A percentile compares a stretch with the other conserved stretches of the same genome.
phyloP scores from a whole-genome alignment of 768 basidiomycete species.

The Lactarius pseudohatsudake region DNA sequence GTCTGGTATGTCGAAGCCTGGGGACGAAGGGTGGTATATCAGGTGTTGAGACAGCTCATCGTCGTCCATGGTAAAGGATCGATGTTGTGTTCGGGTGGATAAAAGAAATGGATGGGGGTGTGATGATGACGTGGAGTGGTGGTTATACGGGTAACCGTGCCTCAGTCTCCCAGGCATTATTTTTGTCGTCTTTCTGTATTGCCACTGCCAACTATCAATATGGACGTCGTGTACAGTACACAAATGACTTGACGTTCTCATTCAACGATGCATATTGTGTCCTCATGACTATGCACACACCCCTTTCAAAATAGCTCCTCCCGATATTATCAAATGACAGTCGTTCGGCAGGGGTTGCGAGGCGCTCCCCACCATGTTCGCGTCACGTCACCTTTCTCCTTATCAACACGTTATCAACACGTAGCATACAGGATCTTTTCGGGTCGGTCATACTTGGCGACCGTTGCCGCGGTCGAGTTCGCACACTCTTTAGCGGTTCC shows the following conservation, averaged over 20 bases:
- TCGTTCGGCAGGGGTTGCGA: neutral
- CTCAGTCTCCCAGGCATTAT: slow-evolving; percentile 19
- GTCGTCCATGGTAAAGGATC: slow-evolving; percentile 14
- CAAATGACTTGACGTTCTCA: neutral
- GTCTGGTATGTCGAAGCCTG: slow-evolving; percentile 58
- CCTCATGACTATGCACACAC: neutral
- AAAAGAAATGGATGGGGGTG: slow-evolving; percentile 7
- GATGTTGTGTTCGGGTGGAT: slow-evolving; percentile 4
- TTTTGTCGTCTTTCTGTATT: neutral
- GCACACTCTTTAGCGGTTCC: neutral
- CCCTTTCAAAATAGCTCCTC: neutral
- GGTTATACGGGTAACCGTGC: slow-evolving; percentile 7
- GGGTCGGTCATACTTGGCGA: neutral
- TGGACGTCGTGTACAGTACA: neutral
- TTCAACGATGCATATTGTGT: neutral
- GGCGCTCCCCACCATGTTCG: neutral
- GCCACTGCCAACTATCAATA: neutral
- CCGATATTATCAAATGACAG: neutral
- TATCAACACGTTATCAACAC: neutral
- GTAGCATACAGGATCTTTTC: neutral
- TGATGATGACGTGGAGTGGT: slow-evolving; percentile 26
- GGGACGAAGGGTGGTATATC: slow-evolving; percentile 20
- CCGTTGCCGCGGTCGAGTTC: neutral
- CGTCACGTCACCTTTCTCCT: neutral
- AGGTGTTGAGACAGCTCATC: slow-evolving; percentile 24